Evolutionary conservation across 805 yeast genomes (phyloP).

Genomic region (Ogataea ganodermae): DNA sequence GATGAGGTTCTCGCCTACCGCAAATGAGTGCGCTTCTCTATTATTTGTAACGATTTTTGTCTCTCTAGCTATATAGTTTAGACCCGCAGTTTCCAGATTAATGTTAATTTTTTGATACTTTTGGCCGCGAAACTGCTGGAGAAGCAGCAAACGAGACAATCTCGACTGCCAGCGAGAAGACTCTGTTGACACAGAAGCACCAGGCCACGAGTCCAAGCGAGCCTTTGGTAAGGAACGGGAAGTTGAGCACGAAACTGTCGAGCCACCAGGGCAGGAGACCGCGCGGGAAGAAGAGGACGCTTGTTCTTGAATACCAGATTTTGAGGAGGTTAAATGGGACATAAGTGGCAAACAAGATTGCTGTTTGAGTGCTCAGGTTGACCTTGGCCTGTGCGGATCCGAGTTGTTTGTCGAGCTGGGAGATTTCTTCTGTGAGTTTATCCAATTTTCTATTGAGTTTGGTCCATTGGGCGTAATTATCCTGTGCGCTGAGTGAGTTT

Average conservation of each 20-base stretch:
- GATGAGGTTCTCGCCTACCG: slow-evolving; percentile 15
- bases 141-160: slow-evolving; percentile 20
- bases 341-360: slow-evolving; percentile 43
- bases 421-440: slow-evolving; percentile 54
- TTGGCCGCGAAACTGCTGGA: slow-evolving; percentile 4
- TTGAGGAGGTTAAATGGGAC: slow-evolving; percentile 52
- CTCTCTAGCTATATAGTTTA: slow-evolving; percentile 4
- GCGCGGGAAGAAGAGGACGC: slow-evolving; percentile 60
- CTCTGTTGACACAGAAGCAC: slow-evolving; percentile 44
- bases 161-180: slow-evolving; percentile 29
- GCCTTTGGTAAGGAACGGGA: slow-evolving; percentile 65
- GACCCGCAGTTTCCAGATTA: neutral
- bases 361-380: slow-evolving; percentile 35
- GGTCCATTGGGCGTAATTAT: slow-evolving; percentile 95
- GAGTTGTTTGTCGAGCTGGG: slow-evolving; percentile 42
- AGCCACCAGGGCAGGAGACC: slow-evolving; percentile 60
- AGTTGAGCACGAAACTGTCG: slow-evolving; percentile 49
- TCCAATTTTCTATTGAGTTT: slow-evolving; percentile 76
- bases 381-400: slow-evolving; percentile 39
- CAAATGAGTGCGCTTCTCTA: neutral
- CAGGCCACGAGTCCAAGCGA: slow-evolving; percentile 61
- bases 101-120: neutral
- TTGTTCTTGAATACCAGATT: slow-evolving; percentile 52
- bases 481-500: slow-evolving; percentile 76
- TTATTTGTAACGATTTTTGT: slow-evolving; percentile 4